Evolutionary conservation across 345 rosid genomes (phyloP).

Genomic region (Cardamine resedifolia): DNA sequence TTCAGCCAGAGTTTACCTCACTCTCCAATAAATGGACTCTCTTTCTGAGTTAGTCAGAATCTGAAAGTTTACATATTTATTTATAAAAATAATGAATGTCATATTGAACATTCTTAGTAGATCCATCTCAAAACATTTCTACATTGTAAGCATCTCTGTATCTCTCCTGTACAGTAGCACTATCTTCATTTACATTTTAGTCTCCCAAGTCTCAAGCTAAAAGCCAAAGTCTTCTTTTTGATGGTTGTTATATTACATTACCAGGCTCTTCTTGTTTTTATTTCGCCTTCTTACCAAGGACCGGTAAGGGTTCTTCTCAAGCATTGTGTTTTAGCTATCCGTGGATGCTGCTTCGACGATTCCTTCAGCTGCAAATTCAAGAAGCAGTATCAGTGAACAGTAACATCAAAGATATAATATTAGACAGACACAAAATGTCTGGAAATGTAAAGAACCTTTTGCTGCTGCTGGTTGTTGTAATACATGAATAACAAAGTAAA

Average conservation of each 20-base stretch:
- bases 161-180: constrained; percentile 35
- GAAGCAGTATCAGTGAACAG: neutral
- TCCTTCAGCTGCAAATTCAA: constrained; percentile 45
- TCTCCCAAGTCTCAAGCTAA: neutral
- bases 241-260: neutral
- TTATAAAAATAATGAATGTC: constrained; percentile 6
- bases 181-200: constrained; percentile 27
- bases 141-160: constrained; percentile 30
- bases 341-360: constrained; percentile 45
- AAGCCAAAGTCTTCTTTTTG: neutral
- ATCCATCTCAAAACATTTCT: constrained; percentile 27
- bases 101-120: constrained; percentile 25
- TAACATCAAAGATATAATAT: constrained; percentile 3
- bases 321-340: constrained; percentile 60
- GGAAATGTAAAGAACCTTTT: neutral
- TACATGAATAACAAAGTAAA: neutral
- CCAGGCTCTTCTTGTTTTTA: constrained; percentile 16
- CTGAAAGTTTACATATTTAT: constrained; percentile 16
- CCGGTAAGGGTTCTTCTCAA: constrained; percentile 86
- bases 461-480: neutral
- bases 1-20: constrained; percentile 62
- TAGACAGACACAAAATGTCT: neutral
- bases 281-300: constrained; percentile 61
- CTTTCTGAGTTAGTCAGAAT: constrained; percentile 28
- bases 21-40: constrained; percentile 36